Evolutionary conservation across 768 basidiomycete species (phyloP), one percentile per base, ranked within the genome.

Genomic region (Sporobolomyces pararoseus): DNA sequence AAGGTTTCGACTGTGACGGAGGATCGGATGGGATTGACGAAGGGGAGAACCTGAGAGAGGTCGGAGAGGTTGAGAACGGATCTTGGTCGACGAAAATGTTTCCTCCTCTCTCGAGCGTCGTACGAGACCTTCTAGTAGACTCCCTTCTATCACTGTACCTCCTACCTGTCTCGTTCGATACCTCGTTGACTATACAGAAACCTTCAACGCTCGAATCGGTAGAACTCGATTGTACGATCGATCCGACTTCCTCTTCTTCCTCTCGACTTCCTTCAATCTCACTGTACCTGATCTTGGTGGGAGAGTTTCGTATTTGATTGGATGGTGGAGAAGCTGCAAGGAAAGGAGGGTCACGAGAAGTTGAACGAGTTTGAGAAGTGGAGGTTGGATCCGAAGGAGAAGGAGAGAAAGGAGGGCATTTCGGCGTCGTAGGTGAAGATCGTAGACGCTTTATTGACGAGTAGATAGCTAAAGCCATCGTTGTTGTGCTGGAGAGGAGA

Each of bases 221-320:
- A n/a, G n/a, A n/a, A n/a, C n/a, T n/a, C n/a, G n/a, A n/a, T n/a
- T n/a, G n/a, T n/a, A n/a, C n/a, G n/a, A n/a, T n/a, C n/a, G n/a
- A n/a, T n/a, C n/a, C n/a, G n/a, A n/a, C n/a, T n/a, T n/a, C n/a
- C n/a, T n/a, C n/a, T n/a, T n/a, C n/a, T n/a, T n/a, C n/a, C n/a
- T n/a, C n/a, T n/a, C n/a, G n/a, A n/a, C n/a, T n/a, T n/a, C n/a
- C n/a, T 5, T 23, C 57, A 16, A 59, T 3, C 16, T 42, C 39
- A 3, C 12, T 16, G 42, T 59, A 59, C 7, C 58, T 42, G 29
- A 59, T 46, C 58, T 46, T 59, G 58, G 25, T 59, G 6, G 58
- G 58, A 7, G 6, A 21, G 10, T 16, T 44, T 3, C 58, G 58
- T 2, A 59, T 14, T 21, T 59, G 58, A 27, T 59, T 29, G 39